A percentile compares a stretch with the other conserved stretches of the same genome.
Evolutionary conservation across 306 rosid genomes (phyloP).

Genomic region (Quercus suber): DNA sequence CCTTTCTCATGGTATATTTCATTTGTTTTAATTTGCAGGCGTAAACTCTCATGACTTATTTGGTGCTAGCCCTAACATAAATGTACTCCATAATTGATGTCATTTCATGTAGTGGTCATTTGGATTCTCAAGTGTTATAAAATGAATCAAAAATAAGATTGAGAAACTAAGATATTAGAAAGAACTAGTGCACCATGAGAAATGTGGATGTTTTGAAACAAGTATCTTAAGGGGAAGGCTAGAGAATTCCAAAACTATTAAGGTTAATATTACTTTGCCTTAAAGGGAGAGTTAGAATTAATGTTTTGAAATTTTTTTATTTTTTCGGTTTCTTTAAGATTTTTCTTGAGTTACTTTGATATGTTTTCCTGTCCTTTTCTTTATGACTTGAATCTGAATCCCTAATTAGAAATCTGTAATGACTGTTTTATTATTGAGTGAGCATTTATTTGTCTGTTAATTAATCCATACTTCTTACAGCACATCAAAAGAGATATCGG

Average conservation of each 20-base stretch:
- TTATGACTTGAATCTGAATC: neutral
- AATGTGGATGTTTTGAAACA: neutral
- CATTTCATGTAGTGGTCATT: neutral
- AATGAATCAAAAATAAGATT: neutral
- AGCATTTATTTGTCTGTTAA: neutral
- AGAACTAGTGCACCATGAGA: neutral
- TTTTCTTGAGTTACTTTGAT: neutral
- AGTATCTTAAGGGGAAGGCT: neutral
- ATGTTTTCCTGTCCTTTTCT: neutral
- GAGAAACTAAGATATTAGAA: neutral
- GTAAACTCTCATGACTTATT: neutral
- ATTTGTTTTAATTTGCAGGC: neutral
- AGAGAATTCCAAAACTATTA: neutral
- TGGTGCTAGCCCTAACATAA: neutral
- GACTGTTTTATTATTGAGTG: neutral
- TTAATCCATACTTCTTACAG: slow-evolving; percentile 51
- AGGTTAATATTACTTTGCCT: neutral
- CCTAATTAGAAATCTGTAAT: neutral
- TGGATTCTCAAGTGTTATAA: neutral
- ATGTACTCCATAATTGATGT: neutral
- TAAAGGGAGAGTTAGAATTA: neutral
- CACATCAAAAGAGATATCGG: slow-evolving; percentile 97
- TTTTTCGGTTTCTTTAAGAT: neutral
- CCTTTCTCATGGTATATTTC: neutral
- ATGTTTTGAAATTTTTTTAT: neutral